These are phyloP conservation scores for Cyclotella baltica DNA, from an alignment of 108 stramenopile genomes.

Conservation along the genomic window DNA sequence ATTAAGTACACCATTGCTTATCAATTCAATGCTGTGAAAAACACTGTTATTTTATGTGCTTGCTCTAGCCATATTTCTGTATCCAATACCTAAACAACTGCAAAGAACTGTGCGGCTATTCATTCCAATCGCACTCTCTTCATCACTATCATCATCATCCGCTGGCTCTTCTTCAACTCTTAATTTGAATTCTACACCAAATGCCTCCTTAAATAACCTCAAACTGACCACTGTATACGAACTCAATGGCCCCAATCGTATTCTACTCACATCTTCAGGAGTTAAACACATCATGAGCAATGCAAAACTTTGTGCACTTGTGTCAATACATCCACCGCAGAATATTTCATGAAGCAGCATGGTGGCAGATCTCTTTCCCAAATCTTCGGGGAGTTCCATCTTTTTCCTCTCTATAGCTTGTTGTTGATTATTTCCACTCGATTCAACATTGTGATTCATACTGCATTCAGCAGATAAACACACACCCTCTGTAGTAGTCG, in stretches of 20 bases:
- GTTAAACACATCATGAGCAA: constrained; percentile 96
- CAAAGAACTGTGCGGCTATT: constrained; percentile 70
- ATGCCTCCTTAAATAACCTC: constrained; percentile 81
- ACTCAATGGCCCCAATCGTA: constrained; percentile 83
- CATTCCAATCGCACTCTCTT: constrained; percentile 28
- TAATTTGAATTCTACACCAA: constrained; percentile 91
- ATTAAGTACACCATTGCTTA: too few relatives aligned
- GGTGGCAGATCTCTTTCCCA: constrained; percentile 86
- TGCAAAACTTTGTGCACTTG: constrained; percentile 83
- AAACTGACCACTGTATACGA: constrained; percentile 83
- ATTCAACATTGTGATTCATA: constrained; percentile 47
- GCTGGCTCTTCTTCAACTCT: constrained; percentile 64
- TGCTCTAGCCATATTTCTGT: constrained; percentile 86
- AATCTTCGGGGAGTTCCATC: constrained; percentile 91
- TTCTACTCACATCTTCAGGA: constrained; percentile 94
- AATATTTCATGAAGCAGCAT: constrained; percentile 92
- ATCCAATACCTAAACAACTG: constrained; percentile 90
- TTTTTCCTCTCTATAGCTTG: constrained; percentile 54
- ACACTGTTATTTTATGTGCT: constrained; percentile 52
- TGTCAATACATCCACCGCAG: constrained; percentile 95
- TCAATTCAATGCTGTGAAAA: too few relatives aligned
- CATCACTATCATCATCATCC: constrained; percentile 20
- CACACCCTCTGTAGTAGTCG: constrained; percentile 91
- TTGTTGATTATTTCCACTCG: neutral
- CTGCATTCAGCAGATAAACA: constrained; percentile 87